phyloP scores from a whole-genome alignment of 2,329 filamentous ascomycete species.

The Neofusicoccum sp. region DNA sequence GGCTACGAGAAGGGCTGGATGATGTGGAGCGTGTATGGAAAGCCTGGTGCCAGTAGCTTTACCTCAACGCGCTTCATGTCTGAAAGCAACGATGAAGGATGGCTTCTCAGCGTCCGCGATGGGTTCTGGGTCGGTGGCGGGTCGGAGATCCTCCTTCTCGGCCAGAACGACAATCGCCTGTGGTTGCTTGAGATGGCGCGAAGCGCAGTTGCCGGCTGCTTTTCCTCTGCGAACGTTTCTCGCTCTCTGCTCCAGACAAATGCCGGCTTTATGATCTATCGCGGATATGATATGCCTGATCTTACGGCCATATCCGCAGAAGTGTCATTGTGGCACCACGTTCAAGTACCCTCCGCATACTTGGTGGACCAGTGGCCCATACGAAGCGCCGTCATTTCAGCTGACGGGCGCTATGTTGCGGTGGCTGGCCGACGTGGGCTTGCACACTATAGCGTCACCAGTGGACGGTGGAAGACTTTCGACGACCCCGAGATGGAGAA shows the following conservation, averaged over 20 bases:
- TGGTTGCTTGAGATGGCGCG: constrained; percentile 91
- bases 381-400: constrained; percentile 78
- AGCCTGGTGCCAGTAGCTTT: constrained; percentile 82
- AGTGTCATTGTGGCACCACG: constrained; percentile 90
- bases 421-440: constrained; percentile 91
- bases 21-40: constrained; percentile 96
- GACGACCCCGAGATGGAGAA: constrained; percentile 77
- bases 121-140: constrained; percentile 87
- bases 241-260: constrained; percentile 86
- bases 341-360: constrained; percentile 80
- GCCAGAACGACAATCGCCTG: constrained; percentile 69
- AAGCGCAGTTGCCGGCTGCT: constrained; percentile 89
- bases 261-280: constrained; percentile 84
- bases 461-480: constrained; percentile 94
- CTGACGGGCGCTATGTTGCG: constrained; percentile 90
- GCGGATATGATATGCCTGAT: constrained; percentile 87
- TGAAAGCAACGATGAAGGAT: constrained; percentile 70
- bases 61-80: constrained; percentile 64
- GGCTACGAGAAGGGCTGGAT: constrained; percentile 93
- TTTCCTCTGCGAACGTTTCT: constrained; percentile 86
- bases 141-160: constrained; percentile 76
- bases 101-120: constrained; percentile 75
- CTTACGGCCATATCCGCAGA: constrained; percentile 89
- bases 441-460: constrained; percentile 93
- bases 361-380: constrained; percentile 93